These are phyloP conservation scores for Myxozyma monticola DNA, from an alignment of 805 yeast genomes.

Conservation along the genomic window DNA sequence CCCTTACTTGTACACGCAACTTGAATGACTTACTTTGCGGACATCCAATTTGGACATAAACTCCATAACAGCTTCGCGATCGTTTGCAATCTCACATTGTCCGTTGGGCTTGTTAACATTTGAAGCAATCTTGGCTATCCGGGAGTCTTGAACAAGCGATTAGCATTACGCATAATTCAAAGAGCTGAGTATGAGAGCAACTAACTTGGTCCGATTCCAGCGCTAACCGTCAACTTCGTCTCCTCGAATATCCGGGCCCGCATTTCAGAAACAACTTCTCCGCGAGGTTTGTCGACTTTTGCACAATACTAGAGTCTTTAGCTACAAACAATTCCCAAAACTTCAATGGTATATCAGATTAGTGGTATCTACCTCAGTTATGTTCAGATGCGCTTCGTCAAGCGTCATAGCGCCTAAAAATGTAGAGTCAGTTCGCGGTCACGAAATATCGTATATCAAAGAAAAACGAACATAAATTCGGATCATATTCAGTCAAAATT, in stretches of 20 bases:
- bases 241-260: slow-evolving; percentile 44
- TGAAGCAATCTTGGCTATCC: slow-evolving; percentile 35
- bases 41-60: slow-evolving; percentile 29
- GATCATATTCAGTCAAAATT: slow-evolving; percentile 50
- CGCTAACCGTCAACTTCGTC: slow-evolving; percentile 70
- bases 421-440: too few species aligned
- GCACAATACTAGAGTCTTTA: slow-evolving; percentile 30
- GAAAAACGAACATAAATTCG: slow-evolving; percentile 41
- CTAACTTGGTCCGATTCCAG: slow-evolving; percentile 70
- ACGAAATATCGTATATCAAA: neutral
- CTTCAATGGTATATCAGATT: slow-evolving; percentile 76
- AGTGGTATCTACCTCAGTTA: slow-evolving; percentile 18
- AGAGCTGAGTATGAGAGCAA: neutral
- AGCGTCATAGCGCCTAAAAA: slow-evolving; percentile 64
- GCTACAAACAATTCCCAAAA: slow-evolving; percentile 59
- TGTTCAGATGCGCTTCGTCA: slow-evolving; percentile 38
- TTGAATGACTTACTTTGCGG: slow-evolving; percentile 32
- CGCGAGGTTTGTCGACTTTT: slow-evolving; percentile 28
- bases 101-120: slow-evolving; percentile 35
- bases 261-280: slow-evolving; percentile 39
- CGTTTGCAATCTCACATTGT: slow-evolving; percentile 24
- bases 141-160: slow-evolving; percentile 14
- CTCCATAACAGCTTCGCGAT: slow-evolving; percentile 24
- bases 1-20: neutral
- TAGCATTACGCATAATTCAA: neutral